Conservation (phyloP, 345 rosid genomes). For the Boechera retrofracta region DNA sequence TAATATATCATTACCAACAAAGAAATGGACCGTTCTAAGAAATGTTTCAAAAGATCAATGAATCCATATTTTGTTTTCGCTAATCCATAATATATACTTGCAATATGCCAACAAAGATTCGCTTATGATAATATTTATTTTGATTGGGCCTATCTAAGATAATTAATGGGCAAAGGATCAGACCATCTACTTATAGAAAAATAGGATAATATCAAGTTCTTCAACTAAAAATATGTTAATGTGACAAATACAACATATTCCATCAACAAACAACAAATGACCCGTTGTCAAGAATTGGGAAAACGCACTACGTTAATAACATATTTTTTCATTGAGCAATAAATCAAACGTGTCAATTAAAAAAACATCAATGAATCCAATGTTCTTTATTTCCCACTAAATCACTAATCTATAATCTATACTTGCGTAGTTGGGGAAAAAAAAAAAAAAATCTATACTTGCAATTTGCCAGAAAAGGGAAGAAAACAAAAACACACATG, state of each 20-base stretch:
- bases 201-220: background rate
- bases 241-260: background rate
- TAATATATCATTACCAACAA: background rate
- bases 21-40: background rate
- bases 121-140: no score
- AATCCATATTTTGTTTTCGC: background rate
- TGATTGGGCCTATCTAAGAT: no score
- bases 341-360: no score
- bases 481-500: background rate
- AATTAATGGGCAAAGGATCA: no score
- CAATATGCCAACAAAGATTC: background rate
- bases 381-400: no score
- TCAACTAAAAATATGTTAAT: background rate
- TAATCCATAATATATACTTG: background rate
- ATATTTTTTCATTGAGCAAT: no score
- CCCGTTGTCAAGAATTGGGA: background rate
- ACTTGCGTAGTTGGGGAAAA: no score
- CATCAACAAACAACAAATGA: background rate
- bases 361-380: background rate
- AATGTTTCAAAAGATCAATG: background rate
- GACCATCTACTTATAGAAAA: no score
- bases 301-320: no score
- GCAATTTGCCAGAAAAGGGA: background rate
- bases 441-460: background rate
- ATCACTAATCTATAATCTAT: no score